Evolutionary conservation across 495 filamentous ascomycete species (phyloP), one percentile per base, ranked within the genome.

Genomic region (Collariella sp.): DNA sequence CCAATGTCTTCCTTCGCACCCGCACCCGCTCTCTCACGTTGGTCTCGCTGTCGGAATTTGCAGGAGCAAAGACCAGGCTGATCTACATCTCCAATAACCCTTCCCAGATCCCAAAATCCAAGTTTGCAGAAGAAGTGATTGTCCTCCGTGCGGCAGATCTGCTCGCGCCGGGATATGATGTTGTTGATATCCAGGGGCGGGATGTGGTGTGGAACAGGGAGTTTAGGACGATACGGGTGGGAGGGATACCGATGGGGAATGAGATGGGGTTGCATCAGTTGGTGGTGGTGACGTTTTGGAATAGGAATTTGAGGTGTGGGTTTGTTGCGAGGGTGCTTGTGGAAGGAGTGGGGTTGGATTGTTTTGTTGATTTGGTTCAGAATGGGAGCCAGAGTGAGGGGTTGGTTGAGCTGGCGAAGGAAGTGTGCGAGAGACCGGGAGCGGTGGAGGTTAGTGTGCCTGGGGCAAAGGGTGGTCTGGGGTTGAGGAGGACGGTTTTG

Each of bases 1-100:
- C 58, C 13, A 63, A 63, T 35, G 43, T 63, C 7, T 50, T 60
- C 18, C 41, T 66, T 2, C 58, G 63, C n/a, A 57, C 56, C 5
- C 42, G 54, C 29, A 60, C 59, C 12, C 40, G 38, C 35, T 46
- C 46, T 16, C 39, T 54, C 23, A 60, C 62, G 0, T 2, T 51
- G 22, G 53, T 59, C 4, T 54, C 60, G 0, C 26, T 31, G 5
- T 13, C 48, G 20, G 60, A 60, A 6, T 10, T 58, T 2, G 52
- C 50, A 3, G 19, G 19, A 2, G 50, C 59, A 0, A 54, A 47
- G 11, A 41, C 49, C 2, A 35, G 29, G 15, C 18, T 7, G 3
- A n/a, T 65, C 0, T 65, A 61, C 50, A 55, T 65, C 46, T 51
- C 57, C 16, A 51, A 52, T n/a, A 36, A 26, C 15, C 9, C 55